A percentile compares a stretch with the other conserved stretches of the same genome.
phyloP scores from a whole-genome alignment of 2,329 filamentous ascomycete genomes.

The Ophiobolus disseminans region DNA sequence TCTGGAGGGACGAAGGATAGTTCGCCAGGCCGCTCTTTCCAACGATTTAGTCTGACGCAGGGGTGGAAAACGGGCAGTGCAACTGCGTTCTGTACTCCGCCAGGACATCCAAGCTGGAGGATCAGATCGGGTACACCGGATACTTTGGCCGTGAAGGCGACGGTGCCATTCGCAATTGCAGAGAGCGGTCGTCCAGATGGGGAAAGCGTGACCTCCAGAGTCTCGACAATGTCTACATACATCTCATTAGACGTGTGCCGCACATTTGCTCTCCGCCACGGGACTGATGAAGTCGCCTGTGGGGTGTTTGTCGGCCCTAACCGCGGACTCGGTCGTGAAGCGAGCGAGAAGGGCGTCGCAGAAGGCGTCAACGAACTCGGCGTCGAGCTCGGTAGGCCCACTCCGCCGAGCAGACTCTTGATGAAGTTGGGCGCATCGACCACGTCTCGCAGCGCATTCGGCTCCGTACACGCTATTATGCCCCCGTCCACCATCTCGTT shows the following conservation, averaged over 20 bases:
- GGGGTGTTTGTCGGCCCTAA: constrained; percentile 30
- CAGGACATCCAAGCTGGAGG: constrained; percentile 76
- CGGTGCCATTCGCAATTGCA: constrained; percentile 87
- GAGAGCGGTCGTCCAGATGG: constrained; percentile 87
- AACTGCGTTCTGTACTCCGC: constrained; percentile 74
- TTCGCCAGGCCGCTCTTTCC: constrained; percentile 87
- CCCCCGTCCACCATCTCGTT: constrained; percentile 97
- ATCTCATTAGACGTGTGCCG: constrained; percentile 96
- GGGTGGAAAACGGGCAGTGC: constrained; percentile 95
- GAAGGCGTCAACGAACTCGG: constrained; percentile 39
- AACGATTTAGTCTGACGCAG: constrained; percentile 87
- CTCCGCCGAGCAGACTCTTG: constrained; percentile 85
- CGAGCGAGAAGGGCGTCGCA: constrained; percentile 39
- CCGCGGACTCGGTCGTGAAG: constrained; percentile 30
- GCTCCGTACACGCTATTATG: constrained; percentile 86
- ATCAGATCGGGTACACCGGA: constrained; percentile 93
- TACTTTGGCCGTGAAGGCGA: constrained; percentile 93
- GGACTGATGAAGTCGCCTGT: constrained; percentile 64
- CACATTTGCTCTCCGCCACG: constrained; percentile 91
- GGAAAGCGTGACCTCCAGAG: constrained; percentile 83
- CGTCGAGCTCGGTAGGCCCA: constrained; percentile 72
- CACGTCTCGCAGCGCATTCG: constrained; percentile 87
- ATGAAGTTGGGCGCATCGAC: constrained; percentile 92
- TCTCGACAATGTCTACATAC: constrained; percentile 95
- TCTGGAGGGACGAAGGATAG: constrained; percentile 97